Conservation (phyloP, 345 rosid species). For the Balakata baccata region DNA sequence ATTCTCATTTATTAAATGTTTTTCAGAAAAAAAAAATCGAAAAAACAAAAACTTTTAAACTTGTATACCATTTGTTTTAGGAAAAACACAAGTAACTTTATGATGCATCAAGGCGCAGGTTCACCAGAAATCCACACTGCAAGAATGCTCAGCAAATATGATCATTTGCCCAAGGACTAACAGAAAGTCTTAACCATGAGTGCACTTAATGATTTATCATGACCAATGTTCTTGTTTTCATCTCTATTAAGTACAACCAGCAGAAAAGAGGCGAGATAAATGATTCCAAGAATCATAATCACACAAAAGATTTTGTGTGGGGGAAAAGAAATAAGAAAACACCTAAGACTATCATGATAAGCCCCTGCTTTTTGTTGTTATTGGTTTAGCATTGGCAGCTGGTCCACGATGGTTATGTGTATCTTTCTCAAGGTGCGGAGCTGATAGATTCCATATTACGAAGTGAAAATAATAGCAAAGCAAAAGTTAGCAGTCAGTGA, state of each 20-base stretch:
- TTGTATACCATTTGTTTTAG: neutral
- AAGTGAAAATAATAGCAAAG: neutral
- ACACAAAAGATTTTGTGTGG: too few relatives aligned
- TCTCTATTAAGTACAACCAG: neutral
- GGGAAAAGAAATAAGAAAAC: too few relatives aligned
- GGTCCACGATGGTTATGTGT: too few relatives aligned
- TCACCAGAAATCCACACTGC: neutral
- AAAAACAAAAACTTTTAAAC: neutral
- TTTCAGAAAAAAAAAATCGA: neutral
- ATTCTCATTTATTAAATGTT: neutral
- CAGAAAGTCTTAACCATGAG: neutral
- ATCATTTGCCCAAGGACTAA: neutral
- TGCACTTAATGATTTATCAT: neutral
- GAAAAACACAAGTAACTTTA: neutral
- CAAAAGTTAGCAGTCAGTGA: neutral
- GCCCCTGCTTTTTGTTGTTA: neutral
- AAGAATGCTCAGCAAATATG: neutral
- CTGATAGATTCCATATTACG: neutral
- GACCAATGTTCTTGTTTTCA: neutral
- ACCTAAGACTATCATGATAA: too few relatives aligned
- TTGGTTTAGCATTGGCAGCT: neutral
- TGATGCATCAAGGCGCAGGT: neutral
- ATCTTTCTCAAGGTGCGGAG: neutral
- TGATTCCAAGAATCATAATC: too few relatives aligned
- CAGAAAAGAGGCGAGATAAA: neutral